These are phyloP conservation scores for Ramaria rubella DNA, from an alignment of 768 basidiomycete species.

Conservation along the genomic window DNA sequence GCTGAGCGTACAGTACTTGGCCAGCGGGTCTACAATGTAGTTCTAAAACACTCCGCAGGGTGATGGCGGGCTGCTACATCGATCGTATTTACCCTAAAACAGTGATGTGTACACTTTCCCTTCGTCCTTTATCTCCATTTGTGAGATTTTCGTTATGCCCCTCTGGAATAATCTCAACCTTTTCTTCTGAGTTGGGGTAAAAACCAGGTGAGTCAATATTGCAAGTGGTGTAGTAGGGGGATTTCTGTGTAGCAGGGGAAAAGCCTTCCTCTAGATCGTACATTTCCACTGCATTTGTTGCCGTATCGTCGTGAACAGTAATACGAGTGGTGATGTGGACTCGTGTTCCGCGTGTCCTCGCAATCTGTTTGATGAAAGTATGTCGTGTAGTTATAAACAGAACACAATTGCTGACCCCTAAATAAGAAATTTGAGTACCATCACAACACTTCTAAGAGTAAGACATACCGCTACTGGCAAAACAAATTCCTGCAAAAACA, in stretches of 20 bases:
- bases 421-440: background rate
- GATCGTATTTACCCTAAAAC: too few species aligned
- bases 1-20: too few species aligned
- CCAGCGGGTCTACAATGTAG: too few species aligned
- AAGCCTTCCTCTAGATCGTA: background rate
- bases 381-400: slow-evolving; percentile 10
- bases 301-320: background rate
- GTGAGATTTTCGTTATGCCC: too few species aligned
- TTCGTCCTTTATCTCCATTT: too few species aligned
- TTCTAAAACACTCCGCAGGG: too few species aligned
- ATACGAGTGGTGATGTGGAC: slow-evolving; percentile 5
- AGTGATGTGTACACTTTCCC: too few species aligned
- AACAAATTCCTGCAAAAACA: slow-evolving; percentile 4
- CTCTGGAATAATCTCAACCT: background rate
- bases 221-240: background rate
- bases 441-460: background rate
- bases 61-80: too few species aligned
- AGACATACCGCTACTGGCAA: background rate
- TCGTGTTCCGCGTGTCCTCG: background rate
- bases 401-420: slow-evolving; percentile 2
- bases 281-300: background rate
- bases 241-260: background rate
- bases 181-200: background rate
- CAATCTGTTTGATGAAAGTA: background rate
- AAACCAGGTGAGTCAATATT: background rate